These are phyloP conservation scores for Royoungia palumana DNA, from an alignment of 768 basidiomycete genomes.

Conservation along the genomic window DNA sequence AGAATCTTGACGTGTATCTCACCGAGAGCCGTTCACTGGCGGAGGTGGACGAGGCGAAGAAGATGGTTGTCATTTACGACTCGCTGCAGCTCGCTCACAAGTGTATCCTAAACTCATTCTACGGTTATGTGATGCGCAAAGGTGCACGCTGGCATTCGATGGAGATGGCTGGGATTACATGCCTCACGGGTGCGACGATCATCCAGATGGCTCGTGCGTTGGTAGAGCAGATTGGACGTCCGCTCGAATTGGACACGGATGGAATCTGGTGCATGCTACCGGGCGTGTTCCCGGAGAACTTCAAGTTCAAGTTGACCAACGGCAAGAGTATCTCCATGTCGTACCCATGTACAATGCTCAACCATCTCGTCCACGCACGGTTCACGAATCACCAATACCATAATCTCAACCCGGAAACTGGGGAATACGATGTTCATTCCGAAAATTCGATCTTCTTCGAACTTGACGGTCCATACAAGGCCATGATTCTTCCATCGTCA, in stretches of 20 bases:
- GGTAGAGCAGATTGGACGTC: conserved; percentile 96
- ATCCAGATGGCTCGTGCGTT: conserved; percentile 98
- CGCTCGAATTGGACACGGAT: conserved; percentile 96
- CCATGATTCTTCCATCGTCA: conserved; percentile 98
- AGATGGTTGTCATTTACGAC: conserved; percentile 98
- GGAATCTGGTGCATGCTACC: conserved; percentile 99
- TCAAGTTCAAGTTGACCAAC: conserved; percentile 85
- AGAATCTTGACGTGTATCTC: conserved; percentile 78
- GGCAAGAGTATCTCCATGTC: conserved; percentile 90
- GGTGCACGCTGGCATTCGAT: conserved; percentile 99
- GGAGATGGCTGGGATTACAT: conserved; percentile 99
- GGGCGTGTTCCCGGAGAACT: conserved; percentile 95
- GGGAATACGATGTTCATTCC: conserved; percentile 80
- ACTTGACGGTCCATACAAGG: conserved; percentile 95
- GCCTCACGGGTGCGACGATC: conserved; percentile 94
- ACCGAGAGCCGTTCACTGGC: conserved; percentile 70
- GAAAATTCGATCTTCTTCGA: conserved; percentile 99
- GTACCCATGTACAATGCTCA: conserved; percentile 99
- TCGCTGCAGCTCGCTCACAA: conserved; percentile 99
- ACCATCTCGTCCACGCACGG: conserved; percentile 91
- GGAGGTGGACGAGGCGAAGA: conserved; percentile 95
- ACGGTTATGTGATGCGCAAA: conserved; percentile 99
- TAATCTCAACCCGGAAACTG: conserved; percentile 79
- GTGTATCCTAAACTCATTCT: conserved; percentile 99
- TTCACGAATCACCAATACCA: conserved; percentile 99